Conservation (phyloP, 208 protist species). For the Wallacemonas sp. region DNA sequence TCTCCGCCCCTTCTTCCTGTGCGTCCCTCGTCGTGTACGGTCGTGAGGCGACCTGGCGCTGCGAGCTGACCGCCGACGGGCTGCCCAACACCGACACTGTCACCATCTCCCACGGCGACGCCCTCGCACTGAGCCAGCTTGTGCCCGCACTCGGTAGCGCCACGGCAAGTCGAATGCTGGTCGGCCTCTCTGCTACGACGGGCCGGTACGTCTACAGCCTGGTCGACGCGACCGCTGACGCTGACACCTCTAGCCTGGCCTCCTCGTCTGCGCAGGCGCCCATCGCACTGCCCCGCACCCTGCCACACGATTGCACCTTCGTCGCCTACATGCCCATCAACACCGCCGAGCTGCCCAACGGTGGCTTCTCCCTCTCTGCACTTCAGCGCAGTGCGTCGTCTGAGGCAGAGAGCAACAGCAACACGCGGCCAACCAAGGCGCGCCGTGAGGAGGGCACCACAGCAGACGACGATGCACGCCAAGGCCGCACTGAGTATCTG, state of each 20-base stretch:
- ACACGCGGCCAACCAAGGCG: neutral
- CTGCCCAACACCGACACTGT: constrained; percentile 16
- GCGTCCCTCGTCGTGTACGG: constrained; percentile 2
- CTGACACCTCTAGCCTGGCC: neutral
- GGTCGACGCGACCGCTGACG: neutral
- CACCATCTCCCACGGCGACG: constrained; percentile 31
- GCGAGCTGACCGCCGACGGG: too few relatives aligned
- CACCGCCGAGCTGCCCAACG: neutral
- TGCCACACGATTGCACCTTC: constrained; percentile 51
- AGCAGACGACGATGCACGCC: neutral
- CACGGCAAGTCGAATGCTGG: neutral
- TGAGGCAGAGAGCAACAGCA: neutral
- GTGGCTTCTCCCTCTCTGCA: neutral
- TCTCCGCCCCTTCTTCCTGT: too few relatives aligned
- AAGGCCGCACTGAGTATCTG: neutral
- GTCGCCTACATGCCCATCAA: constrained; percentile 23
- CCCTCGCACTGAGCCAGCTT: neutral
- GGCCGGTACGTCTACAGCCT: constrained; percentile 27
- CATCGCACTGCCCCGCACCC: constrained; percentile 20
- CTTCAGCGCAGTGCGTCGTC: constrained; percentile 1
- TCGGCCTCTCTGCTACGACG: constrained; percentile 7
- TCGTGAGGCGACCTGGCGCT: neutral
- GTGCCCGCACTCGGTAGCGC: neutral
- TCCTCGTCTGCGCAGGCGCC: neutral
- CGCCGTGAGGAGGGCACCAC: neutral